Percentiles rank a stretch among this genome's conserved stretches.
Conservation (phyloP, 805 yeast species). For the Wickerhamomyces rabaulensis region DNA sequence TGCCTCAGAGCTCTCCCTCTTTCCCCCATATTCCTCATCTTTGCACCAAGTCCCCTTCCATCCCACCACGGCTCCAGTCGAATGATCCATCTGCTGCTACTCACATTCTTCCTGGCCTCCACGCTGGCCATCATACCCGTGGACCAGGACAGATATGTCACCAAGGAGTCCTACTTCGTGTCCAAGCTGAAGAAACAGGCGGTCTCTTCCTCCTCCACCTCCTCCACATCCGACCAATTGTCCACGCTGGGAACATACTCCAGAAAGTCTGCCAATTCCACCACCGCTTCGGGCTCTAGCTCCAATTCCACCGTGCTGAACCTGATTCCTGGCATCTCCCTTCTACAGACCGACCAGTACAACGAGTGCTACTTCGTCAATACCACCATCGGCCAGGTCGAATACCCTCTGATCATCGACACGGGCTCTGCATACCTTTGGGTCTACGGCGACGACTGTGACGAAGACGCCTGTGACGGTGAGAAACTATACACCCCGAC, state of each 20-base stretch:
- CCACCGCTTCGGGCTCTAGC: neutral
- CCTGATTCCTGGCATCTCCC: slow-evolving; percentile 24
- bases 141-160: neutral
- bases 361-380: slow-evolving; percentile 35
- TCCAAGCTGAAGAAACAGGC: neutral
- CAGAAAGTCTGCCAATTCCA: neutral
- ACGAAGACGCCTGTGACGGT: slow-evolving; percentile 36
- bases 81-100: neutral
- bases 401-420: slow-evolving; percentile 51
- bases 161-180: neutral
- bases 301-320: slow-evolving; percentile 15
- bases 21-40: neutral
- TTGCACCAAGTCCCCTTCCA: neutral
- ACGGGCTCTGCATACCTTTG: slow-evolving; percentile 64
- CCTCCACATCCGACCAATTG: neutral
- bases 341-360: slow-evolving; percentile 22
- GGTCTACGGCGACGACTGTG: slow-evolving; percentile 53
- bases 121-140: neutral
- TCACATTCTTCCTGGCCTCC: neutral
- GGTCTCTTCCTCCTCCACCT: neutral
- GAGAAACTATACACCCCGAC: slow-evolving; percentile 23
- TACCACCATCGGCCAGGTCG: slow-evolving; percentile 33
- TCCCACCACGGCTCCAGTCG: neutral
- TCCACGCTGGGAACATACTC: neutral
- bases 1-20: neutral